Evolutionary conservation across 129 eudicot genomes (phyloP), one percentile per base, ranked within the genome.

Genomic region (Flaveria bidentis): DNA sequence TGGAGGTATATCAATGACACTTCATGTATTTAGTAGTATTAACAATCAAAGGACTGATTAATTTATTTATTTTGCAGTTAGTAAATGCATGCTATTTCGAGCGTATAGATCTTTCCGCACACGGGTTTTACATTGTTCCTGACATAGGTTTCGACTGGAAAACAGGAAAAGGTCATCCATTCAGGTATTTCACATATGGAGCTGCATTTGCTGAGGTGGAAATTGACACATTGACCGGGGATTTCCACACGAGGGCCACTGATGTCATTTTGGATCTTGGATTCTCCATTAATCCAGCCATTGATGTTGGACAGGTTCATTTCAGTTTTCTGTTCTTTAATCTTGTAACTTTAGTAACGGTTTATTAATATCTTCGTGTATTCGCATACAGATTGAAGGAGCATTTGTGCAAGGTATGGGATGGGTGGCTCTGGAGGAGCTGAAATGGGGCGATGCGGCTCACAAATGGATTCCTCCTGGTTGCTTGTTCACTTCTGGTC

Each of bases 121-220:
- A 95, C 39, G 99, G 99, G 73, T 95, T 95, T 81, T 81, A 85
- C 85, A 84, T 83, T 11, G 85, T 89, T 6, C 97, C 99, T 0
- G 99, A 95, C 78, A 87, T 95, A 23, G 92, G 89, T 61, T 95
- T 95, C 61, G 92, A 95, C 60, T 95, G 99, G 99, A 60, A 61
- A 82, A 83, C 86, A 1, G 97, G 99, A 36, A 87, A 87, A 73
- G 99, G 99, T 47, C 66, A 47, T 22, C 94, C 96, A 17, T 95
- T 89, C 78, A 85, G 87, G 78, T 95, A 91, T 84, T 91, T 87
- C 87, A 95, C 99, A n/a, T 86, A 84, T 65, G 99, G 99, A 26
- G 99, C 99, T 75, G 93, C 99, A 49, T 91, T 91, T 87, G 88
- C 99, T 3, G 99, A 91, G 81, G 99, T 95, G 2, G 99, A 95